Evolutionary conservation across 352 stramenopile species (phyloP), one percentile per base, ranked within the genome.

Genomic region (Thraustotheca clavata): DNA sequence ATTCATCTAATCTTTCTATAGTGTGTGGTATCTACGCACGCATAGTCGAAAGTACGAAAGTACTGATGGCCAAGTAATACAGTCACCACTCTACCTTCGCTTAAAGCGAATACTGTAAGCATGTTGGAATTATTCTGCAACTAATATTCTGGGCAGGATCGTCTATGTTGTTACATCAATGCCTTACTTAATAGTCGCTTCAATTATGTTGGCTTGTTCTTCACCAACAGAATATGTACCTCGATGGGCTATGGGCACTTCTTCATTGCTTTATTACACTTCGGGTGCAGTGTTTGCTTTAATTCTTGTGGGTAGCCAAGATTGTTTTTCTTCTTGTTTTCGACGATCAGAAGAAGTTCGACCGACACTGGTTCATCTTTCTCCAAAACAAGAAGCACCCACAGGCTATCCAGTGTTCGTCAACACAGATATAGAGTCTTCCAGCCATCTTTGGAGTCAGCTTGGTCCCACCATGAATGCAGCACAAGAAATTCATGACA

Each of bases 351-450:
- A 69, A 4, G 62, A 65, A 18, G n/a, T 18, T 9, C 43, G 43
- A 2, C 39, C 27, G n/a, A 47, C 39, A 4, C 6, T 24, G 9
- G 34, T 31, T 6, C 43, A 52, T 35, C 38, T 43, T 9, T 52
- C 43, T 41, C 20, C 48, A 49, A 50, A 27, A 57, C 50, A 47
- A 47, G 57, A 65, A 3, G 59, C 75, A 9, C 75, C 75, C 18
- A 61, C 66, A 22, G 66, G 63, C 14, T 74, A 81, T 20, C 78
- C 77, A 6, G 74, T 87, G 33, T 86, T 87, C 40, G 75, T 87
- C 26, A 83, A 79, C 75, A 87, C 78, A 16, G 78, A 87, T 66
- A 84, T 84, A 49, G 76, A 87, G 59, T 73, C 75, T 16, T 87
- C 78, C 22, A 86, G 68, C 11, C 61, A 70, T 49, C 66, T 86